A percentile compares a stretch with the other conserved stretches of the same genome.
Evolutionary conservation across 441 rosid species (phyloP).

Genomic region (Populus hybrid): DNA sequence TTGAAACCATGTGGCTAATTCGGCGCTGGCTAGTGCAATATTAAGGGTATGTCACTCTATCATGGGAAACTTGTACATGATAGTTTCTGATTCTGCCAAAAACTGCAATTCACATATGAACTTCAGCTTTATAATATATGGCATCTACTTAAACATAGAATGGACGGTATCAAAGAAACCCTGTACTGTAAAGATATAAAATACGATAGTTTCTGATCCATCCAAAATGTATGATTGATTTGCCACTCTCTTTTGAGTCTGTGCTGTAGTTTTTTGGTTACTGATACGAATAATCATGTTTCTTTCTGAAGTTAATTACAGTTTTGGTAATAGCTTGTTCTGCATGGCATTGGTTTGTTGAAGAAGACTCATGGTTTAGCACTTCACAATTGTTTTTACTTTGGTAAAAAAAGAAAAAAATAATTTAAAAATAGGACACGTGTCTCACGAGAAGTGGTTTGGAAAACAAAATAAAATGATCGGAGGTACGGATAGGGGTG

Average conservation of each 20-base stretch:
- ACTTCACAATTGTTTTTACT: no score
- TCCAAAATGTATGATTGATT: neutral
- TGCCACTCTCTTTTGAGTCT: neutral
- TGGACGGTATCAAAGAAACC: neutral
- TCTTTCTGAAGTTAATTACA: no score
- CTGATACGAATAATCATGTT: neutral
- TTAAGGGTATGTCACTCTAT: neutral
- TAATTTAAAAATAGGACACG: no score
- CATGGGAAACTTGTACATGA: neutral
- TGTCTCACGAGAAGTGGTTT: no score
- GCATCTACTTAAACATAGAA: neutral
- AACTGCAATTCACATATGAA: neutral
- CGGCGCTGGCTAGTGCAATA: neutral
- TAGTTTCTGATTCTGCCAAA: conserved; percentile 2
- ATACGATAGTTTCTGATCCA: neutral
- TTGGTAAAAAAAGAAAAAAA: no score
- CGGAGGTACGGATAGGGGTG: no score
- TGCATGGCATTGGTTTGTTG: neutral
- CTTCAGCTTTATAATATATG: neutral
- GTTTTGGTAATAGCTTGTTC: no score
- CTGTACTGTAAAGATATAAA: neutral
- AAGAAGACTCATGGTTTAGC: no score
- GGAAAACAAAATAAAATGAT: no score
- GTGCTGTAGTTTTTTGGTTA: neutral
- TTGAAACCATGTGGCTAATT: neutral